A percentile compares a stretch with the other conserved stretches of the same genome.
phyloP scores from a whole-genome alignment of 352 stramenopile genomes.

The Halophytophthora polymorphica region DNA sequence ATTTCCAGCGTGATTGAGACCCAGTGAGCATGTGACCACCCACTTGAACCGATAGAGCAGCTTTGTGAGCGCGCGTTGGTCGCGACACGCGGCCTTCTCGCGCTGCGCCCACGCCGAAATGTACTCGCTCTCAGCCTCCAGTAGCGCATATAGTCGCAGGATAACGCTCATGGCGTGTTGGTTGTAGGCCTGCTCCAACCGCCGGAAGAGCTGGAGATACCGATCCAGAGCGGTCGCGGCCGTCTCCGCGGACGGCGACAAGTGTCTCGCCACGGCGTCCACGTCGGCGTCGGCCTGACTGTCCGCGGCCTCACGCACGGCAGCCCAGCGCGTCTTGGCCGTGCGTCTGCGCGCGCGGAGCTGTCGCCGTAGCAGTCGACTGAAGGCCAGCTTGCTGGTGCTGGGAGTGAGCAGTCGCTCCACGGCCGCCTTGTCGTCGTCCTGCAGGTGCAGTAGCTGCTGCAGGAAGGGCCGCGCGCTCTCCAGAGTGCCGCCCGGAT shows the following conservation, averaged over 20 bases:
- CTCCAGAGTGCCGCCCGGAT: conserved; percentile 21
- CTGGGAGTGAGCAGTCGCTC: conserved; percentile 19
- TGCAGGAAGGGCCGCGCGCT: conserved; percentile 25
- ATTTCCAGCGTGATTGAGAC: not conserved
- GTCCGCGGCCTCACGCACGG: conserved; percentile 4
- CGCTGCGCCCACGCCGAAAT: conserved; percentile 31
- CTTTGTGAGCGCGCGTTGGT: conserved; percentile 32
- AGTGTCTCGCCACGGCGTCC: not conserved
- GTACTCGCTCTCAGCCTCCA: conserved; percentile 45
- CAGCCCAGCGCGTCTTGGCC: conserved; percentile 7
- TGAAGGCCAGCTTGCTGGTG: conserved; percentile 23
- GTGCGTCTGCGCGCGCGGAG: conserved; percentile 7
- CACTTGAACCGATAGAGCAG: conserved; percentile 49
- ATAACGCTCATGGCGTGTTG: conserved; percentile 28
- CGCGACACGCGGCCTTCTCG: conserved; percentile 25
- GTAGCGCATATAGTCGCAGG: conserved; percentile 41
- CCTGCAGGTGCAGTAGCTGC: conserved; percentile 21
- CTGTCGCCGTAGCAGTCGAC: conserved; percentile 12
- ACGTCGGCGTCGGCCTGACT: not conserved
- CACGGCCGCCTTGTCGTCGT: conserved; percentile 1
- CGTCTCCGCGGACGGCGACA: conserved; percentile 1
- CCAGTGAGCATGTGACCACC: not conserved
- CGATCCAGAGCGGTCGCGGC: conserved; percentile 8
- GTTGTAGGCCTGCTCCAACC: conserved; percentile 26
- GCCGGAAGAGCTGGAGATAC: conserved; percentile 25